phyloP scores from a whole-genome alignment of 116 monocot genomes.

The Phalaenopsis hybrid region DNA sequence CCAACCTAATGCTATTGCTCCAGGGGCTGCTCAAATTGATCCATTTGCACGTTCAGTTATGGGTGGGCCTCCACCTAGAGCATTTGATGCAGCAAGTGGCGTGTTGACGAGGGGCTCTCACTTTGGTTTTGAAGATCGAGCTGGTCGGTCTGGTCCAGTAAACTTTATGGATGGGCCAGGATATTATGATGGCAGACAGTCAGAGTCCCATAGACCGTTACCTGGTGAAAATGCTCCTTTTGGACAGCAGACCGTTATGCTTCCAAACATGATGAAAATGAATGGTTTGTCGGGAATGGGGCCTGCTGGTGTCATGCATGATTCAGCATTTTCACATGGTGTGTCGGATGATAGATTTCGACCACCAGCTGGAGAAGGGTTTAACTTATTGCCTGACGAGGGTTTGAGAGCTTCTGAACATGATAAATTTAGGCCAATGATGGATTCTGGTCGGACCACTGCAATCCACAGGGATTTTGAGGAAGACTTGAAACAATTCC shows the following conservation, averaged over 20 bases:
- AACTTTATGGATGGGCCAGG: slow-evolving; percentile 24
- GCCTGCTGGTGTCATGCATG: slow-evolving; percentile 22
- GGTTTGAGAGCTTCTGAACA: slow-evolving; percentile 16
- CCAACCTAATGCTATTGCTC: slow-evolving; percentile 14
- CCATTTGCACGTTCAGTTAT: slow-evolving; percentile 16
- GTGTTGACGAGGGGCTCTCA: slow-evolving; percentile 23
- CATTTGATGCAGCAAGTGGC: slow-evolving; percentile 23
- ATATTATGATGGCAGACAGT: slow-evolving; percentile 25
- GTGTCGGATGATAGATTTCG: slow-evolving; percentile 39
- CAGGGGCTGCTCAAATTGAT: slow-evolving; percentile 19
- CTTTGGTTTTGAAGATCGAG: slow-evolving; percentile 23
- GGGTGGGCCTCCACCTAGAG: slow-evolving; percentile 28
- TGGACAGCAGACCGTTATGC: slow-evolving; percentile 9
- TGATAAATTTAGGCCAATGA: slow-evolving; percentile 22
- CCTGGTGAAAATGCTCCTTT: slow-evolving; percentile 11
- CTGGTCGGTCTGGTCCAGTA: slow-evolving; percentile 4
- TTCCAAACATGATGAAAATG: slow-evolving; percentile 18
- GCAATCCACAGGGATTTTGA: slow-evolving; percentile 41
- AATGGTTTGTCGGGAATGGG: slow-evolving; percentile 31
- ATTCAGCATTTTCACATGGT: slow-evolving; percentile 20
- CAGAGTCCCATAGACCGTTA: slow-evolving; percentile 14
- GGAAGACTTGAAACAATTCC: slow-evolving; percentile 69
- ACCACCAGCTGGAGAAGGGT: slow-evolving; percentile 27
- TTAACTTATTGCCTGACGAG: slow-evolving; percentile 34
- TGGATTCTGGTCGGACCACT: slow-evolving; percentile 23